Conservation (phyloP, 1,139 yeast species). For the Yamadazyma atmosphaerica region DNA sequence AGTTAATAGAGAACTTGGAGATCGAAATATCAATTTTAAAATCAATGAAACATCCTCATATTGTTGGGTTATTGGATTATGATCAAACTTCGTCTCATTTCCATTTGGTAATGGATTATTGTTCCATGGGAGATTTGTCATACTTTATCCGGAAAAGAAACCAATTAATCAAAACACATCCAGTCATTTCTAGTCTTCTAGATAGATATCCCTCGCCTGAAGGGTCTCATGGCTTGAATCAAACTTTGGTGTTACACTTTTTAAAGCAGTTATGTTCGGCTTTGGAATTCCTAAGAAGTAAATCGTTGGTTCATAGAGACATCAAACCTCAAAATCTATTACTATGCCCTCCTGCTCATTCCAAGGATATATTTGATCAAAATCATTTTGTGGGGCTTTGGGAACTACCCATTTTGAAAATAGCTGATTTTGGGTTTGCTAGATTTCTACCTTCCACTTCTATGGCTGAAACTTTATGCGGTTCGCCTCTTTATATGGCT, state of each 20-base stretch:
- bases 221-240: conserved; percentile 75
- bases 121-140: conserved; percentile 91
- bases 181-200: conserved; percentile 72
- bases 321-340: conserved; percentile 91
- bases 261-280: conserved; percentile 86
- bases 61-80: conserved; percentile 82
- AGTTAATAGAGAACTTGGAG: conserved; percentile 84
- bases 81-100: conserved; percentile 77
- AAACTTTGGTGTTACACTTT: conserved; percentile 77
- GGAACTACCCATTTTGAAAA: conserved; percentile 86
- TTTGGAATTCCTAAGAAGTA: conserved; percentile 72
- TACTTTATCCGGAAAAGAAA: conserved; percentile 78
- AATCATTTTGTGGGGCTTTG: conserved; percentile 72
- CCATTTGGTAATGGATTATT: conserved; percentile 95
- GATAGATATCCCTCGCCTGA: conserved; percentile 83
- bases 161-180: conserved; percentile 73
- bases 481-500: conserved; percentile 97
- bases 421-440: conserved; percentile 98
- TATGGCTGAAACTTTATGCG: conserved; percentile 95
- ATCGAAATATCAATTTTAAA: conserved; percentile 86
- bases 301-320: conserved; percentile 88
- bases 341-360: conserved; percentile 70
- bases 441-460: conserved; percentile 89
- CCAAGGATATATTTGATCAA: conserved; percentile 57
- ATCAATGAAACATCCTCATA: conserved; percentile 88